A percentile compares a stretch with the other conserved stretches of the same genome.
These are phyloP conservation scores for Neurospora sp. DNA, from an alignment of 495 filamentous ascomycete species.

Conservation along the genomic window DNA sequence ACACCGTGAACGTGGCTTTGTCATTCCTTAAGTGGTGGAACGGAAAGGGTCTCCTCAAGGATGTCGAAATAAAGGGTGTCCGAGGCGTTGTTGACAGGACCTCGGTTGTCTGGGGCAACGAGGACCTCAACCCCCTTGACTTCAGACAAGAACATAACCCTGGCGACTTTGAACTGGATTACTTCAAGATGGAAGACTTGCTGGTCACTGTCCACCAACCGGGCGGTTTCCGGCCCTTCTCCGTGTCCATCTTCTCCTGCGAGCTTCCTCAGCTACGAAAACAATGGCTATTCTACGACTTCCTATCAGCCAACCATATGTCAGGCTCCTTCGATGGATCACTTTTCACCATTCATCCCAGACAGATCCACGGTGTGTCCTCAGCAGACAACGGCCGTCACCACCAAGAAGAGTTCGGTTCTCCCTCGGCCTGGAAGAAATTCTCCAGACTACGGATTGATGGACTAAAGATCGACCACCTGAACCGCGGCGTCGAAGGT, in stretches of 20 bases:
- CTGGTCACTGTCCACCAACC: constrained; percentile 90
- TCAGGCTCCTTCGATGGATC: constrained; percentile 93
- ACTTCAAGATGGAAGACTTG: constrained; percentile 91
- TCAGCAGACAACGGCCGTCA: constrained; percentile 33
- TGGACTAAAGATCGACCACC: constrained; percentile 86
- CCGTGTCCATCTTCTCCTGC: constrained; percentile 89
- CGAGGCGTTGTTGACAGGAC: constrained; percentile 91
- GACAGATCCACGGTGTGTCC: constrained; percentile 65
- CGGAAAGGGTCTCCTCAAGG: constrained; percentile 80
- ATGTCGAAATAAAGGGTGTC: constrained; percentile 93
- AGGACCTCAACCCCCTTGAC: constrained; percentile 72
- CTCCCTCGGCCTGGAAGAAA: constrained; percentile 73
- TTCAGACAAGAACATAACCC: constrained; percentile 81
- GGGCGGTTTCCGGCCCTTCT: constrained; percentile 79
- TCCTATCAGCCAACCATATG: constrained; percentile 89
- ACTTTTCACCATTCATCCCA: constrained; percentile 91
- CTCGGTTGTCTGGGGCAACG: constrained; percentile 57
- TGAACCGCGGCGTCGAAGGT: constrained; percentile 87
- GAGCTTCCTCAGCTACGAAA: constrained; percentile 88
- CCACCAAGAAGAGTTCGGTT: constrained; percentile 33
- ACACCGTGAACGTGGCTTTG: constrained; percentile 92
- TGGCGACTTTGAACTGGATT: constrained; percentile 93
- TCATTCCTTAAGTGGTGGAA: constrained; percentile 98
- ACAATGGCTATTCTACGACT: constrained; percentile 97
- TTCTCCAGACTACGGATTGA: constrained; percentile 85